phyloP scores from a whole-genome alignment of 257 asterid species.

The Leonotis leonurus region DNA sequence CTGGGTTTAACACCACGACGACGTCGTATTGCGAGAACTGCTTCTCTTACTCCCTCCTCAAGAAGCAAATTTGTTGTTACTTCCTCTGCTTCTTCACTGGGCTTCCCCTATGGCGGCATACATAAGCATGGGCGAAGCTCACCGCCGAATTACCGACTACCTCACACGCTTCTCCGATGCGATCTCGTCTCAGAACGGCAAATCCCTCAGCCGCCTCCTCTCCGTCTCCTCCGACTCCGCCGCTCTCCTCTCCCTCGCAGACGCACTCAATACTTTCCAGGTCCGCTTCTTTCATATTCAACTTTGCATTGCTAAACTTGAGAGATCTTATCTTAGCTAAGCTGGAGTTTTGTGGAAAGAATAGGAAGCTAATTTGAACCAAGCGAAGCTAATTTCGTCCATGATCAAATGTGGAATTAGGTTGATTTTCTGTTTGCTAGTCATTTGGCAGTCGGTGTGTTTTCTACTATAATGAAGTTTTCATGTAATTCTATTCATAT shows the following conservation, averaged over 20 bases:
- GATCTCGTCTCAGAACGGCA: slow-evolving; percentile 71
- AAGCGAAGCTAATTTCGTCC: no score
- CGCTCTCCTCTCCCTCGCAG: slow-evolving; percentile 58
- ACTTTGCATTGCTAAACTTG: background rate
- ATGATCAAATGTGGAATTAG: slow-evolving; percentile 1
- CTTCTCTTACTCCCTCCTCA: background rate
- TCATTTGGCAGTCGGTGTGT: background rate
- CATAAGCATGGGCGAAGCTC: slow-evolving; percentile 91
- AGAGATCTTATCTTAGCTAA: background rate
- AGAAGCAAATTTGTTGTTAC: background rate
- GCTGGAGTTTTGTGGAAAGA: background rate
- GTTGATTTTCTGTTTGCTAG: background rate
- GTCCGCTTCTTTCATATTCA: slow-evolving; percentile 20
- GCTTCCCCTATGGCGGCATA: slow-evolving; percentile 45
- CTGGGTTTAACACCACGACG: background rate
- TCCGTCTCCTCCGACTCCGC: slow-evolving; percentile 64
- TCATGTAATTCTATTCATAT: background rate
- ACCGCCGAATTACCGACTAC: slow-evolving; percentile 67
- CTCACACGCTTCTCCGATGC: slow-evolving; percentile 69
- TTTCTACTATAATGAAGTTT: background rate
- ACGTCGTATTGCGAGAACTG: background rate
- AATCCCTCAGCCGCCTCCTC: slow-evolving; percentile 59
- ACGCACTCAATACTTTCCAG: slow-evolving; percentile 87
- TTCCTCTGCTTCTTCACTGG: slow-evolving; percentile 12
- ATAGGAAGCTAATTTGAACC: no score